Evolutionary conservation across 2,329 filamentous ascomycete species (phyloP).

Genomic region (Juglanconis sp.): DNA sequence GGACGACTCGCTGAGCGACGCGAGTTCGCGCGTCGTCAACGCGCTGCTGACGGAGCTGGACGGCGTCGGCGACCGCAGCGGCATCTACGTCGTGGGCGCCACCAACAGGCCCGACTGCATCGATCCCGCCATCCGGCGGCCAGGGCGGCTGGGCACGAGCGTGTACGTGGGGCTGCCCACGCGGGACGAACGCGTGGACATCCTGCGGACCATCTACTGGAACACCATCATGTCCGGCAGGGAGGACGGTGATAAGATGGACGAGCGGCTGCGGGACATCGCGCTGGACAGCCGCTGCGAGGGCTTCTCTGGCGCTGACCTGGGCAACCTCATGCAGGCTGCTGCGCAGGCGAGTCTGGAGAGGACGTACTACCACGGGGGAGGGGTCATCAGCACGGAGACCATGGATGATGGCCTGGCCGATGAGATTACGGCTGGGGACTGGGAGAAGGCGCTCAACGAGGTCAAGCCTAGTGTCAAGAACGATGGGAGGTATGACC

Average conservation of each 20-base stretch:
- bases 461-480: constrained; percentile 50
- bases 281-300: constrained; percentile 66
- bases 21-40: constrained; percentile 86
- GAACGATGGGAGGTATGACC: constrained; percentile 38
- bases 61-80: constrained; percentile 72
- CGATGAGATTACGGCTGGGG: constrained; percentile 34
- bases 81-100: constrained; percentile 91
- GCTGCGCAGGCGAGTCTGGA: constrained; percentile 37
- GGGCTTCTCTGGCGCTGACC: constrained; percentile 71
- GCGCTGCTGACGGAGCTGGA: constrained; percentile 93
- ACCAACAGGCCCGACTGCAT: constrained; percentile 97
- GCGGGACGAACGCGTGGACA: constrained; percentile 73
- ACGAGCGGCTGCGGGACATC: constrained; percentile 51
- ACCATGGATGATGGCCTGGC: constrained; percentile 25
- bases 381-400: constrained; percentile 17
- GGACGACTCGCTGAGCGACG: constrained; percentile 70
- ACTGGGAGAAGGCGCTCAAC: constrained; percentile 52
- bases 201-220: constrained; percentile 66
- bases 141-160: constrained; percentile 82
- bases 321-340: constrained; percentile 49
- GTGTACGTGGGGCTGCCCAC: constrained; percentile 86
- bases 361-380: constrained; percentile 23
- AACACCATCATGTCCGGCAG: constrained; percentile 49
- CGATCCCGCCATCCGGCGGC: constrained; percentile 89
- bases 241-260: constrained; percentile 10